Base-by-base conservation (phyloP, 2,329 filamentous ascomycete species). In the Chaetothyriales sp. region DNA sequence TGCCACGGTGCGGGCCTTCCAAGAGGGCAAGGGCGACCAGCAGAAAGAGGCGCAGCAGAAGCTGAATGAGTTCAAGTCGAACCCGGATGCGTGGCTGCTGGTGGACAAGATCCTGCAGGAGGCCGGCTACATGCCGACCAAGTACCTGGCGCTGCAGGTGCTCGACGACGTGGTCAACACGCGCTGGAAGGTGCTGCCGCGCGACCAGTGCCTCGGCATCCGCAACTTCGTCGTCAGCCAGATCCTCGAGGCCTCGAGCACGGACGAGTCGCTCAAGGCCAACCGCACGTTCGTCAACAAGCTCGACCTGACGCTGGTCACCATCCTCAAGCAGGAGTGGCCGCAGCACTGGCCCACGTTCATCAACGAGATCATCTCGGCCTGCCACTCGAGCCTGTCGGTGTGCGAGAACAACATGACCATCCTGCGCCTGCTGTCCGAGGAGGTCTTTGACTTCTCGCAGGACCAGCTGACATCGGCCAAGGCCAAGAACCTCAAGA, bases 371-470 rank as follows among this genome's bases (percentile, higher is more conserved):
- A 98, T 98, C 70, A 89, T 98, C 63, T 85, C 88, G 19, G 90
- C 92, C 51, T 97, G 89, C 71, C 89, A 94, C 67, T 90, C 87
- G 61, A 95, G 86, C 70, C 76, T 98, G 50, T 92, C 90, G 40
- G 94, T 98, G 63, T 98, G 94, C 78, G 92, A 98, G 73, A 98
- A 98, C 75, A 98, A 98, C 76, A 98, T 98, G 92, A 89, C 87
- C 58, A 97, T 98, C 62, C 79, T 98, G 61, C 84, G 92, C 54
- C 74, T 98, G 62, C 78, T 98, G 46, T 98, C 92, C 5, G 92
- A 98, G 69, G 92, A 98, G 69, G 90, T 98, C 40, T 98, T 98
- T 65, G 92, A 98, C 73, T 98, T 94, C 70, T 98, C 92, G 1
- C 88, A 90, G 58, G 92, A 98, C 66, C 88, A 95, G 68, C 95